Evolutionary conservation across 2,329 filamentous ascomycete species (phyloP), one percentile per base, ranked within the genome.

Genomic region (Nemania sp.): DNA sequence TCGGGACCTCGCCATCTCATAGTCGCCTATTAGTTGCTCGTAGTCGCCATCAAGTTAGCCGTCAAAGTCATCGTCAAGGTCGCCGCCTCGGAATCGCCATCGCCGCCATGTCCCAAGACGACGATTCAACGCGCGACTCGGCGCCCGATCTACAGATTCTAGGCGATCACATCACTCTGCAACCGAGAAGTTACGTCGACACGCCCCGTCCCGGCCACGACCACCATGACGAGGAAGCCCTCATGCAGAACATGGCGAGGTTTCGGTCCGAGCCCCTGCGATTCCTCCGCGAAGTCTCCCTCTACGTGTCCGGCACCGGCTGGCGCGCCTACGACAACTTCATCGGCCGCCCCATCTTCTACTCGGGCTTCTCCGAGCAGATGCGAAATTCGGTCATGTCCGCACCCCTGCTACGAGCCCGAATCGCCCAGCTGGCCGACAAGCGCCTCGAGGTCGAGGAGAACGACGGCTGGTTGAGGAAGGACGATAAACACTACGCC

Each of bases 251-350:
- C 72, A 95, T 95, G 83, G 90, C 91, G 50, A 90, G 92, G 47
- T 97, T 98, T 75, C 88, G 94, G 59, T 81, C 84, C 42, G 85
- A 87, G 65, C 87, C 87, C 32, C 76, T 89, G 15, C 84, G 87
- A 80, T 98, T 98, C 74, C 86, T 98, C 32, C 91, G 92, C 67
- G 95, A 99, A 79, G 89, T 99, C 35, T 95, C 91, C 48, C 83
- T 97, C 35, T 93, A 98, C 77, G 90, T 98, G 65, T 94, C 92
- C 12, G 95, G 95, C 56, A 90, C 90, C 52, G 94, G 93, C 74
- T 99, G 95, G 95, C 90, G 95, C 63, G 91, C 91, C 62, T 99
- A 99, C 79, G 92, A 98, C 72, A 81, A 90, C 64, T 84, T 93
- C 64, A 89, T 98, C 69, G 95, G 95, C 20, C 93, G 97, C 74